Base-by-base conservation (phyloP, 1,284 basidiomycete species). In the Pterula multifida region DNA sequence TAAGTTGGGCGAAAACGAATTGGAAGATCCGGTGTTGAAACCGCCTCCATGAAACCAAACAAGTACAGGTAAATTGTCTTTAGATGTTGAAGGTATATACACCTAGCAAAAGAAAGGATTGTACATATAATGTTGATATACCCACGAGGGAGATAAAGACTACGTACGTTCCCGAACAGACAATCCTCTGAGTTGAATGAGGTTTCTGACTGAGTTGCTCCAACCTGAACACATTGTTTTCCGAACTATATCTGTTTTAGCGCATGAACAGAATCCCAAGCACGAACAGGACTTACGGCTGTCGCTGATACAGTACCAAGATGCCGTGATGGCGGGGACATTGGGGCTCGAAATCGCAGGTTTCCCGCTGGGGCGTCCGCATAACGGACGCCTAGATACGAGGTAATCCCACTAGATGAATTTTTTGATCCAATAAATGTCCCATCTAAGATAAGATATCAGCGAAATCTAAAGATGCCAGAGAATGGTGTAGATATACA, bases 41-140 rank as follows among this genome's bases (percentile, higher is more conserved):
- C 69, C 69, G 12, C 69, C 69, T 21, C 69, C 69, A 52, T 65
- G 65, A 42, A 65, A 64, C 58, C 61, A 68, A 11, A 66, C 63
- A 54, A 69, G 53, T 17, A 69, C 65, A 1, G 67, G 66, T 42
- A 67, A 57, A 15, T 52, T 50, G 2, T 54, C 50, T 3, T 26
- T 49, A 2, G 60, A 58, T 25, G 58, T 54, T 21, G 55, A 55
- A 4, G 67, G 67, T 47, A 66, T 53, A 28, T 58, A 65, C 24
- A 68, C 58, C 67, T 68, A 1, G 26, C 17, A 44, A 21, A 49
- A 26, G 21, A 45, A 45, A 24, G 50, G n/a, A n/a, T n/a, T n/a
- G n/a, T n/a, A n/a, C n/a, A n/a, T n/a, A n/a, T n/a, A n/a, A n/a
- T n/a, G n/a, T n/a, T n/a, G n/a, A n/a, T n/a, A n/a, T n/a, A n/a